These are phyloP conservation scores for Spinellus fusiger DNA, from an alignment of 192 early-diverging fungal genomes.

Conservation along the genomic window DNA sequence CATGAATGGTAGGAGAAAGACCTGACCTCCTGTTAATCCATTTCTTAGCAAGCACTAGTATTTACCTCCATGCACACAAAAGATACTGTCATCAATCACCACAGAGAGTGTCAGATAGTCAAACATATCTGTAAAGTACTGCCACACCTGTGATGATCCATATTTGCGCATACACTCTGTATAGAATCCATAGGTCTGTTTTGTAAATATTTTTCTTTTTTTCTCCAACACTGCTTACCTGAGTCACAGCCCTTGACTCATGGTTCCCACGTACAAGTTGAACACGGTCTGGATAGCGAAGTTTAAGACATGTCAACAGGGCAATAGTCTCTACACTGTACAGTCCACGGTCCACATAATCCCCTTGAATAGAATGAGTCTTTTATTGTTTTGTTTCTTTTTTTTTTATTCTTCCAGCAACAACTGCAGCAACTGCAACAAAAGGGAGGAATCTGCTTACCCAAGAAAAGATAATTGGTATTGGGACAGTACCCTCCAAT, in stretches of 20 bases:
- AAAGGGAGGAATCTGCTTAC: conserved; percentile 34
- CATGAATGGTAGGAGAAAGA: conserved; percentile 76
- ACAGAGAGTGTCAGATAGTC: conserved; percentile 87
- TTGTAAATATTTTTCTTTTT: background rate
- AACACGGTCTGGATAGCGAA: conserved; percentile 84
- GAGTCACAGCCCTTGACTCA: conserved; percentile 88
- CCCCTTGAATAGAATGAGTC: conserved; percentile 43
- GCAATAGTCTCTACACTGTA: conserved; percentile 91
- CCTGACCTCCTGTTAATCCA: conserved; percentile 28
- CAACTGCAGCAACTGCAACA: background rate
- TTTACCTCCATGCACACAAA: conserved; percentile 92
- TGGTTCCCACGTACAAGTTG: conserved; percentile 92
- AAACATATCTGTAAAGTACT: conserved; percentile 90
- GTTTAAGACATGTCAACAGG: conserved; percentile 79
- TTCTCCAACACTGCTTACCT: conserved; percentile 38
- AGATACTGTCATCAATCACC: conserved; percentile 83
- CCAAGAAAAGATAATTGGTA: conserved; percentile 85
- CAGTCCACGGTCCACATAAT: conserved; percentile 85
- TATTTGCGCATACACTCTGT: conserved; percentile 89
- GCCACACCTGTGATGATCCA: conserved; percentile 78
- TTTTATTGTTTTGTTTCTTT: background rate
- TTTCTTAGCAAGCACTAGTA: background rate
- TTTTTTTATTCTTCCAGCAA: background rate
- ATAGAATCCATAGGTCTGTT: conserved; percentile 90
- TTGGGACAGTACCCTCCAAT: conserved; percentile 76